Percentiles rank a stretch among this genome's conserved stretches.
Evolutionary conservation across 345 rosid genomes (phyloP).

Genomic region (Pugionium dolabratum): DNA sequence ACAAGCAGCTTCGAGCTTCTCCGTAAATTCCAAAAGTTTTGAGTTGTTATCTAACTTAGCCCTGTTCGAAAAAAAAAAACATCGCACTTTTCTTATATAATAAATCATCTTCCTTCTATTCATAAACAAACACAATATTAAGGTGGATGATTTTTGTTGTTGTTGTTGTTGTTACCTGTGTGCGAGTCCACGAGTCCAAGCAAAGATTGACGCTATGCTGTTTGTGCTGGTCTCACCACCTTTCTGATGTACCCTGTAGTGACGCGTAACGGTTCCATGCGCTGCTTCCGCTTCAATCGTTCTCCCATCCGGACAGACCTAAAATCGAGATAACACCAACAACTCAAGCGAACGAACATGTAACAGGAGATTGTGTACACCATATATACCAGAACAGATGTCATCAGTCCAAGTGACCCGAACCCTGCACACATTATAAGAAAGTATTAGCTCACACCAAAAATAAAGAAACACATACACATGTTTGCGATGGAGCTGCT

Average conservation of each 20-base stretch:
- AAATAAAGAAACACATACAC: background rate
- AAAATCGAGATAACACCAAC: conserved; percentile 24
- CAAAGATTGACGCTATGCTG: conserved; percentile 98
- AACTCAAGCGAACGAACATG: conserved; percentile 3
- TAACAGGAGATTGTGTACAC: conserved; percentile 1
- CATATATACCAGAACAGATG: conserved; percentile 78
- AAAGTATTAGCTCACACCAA: background rate
- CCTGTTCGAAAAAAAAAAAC: conserved; percentile 41
- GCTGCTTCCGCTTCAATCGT: conserved; percentile 99
- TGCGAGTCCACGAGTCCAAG: conserved; percentile 97
- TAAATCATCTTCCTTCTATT: background rate
- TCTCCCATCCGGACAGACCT: conserved; percentile 99
- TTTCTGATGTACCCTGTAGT: conserved; percentile 96
- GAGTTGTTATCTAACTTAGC: conserved; percentile 90
- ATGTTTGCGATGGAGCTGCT: too few species aligned
- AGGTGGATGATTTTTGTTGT: background rate
- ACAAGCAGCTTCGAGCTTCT: conserved; percentile 96
- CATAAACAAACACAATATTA: background rate
- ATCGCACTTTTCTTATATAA: background rate
- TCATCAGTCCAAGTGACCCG: conserved; percentile 99
- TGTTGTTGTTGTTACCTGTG: conserved; percentile 59
- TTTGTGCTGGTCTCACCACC: conserved; percentile 99
- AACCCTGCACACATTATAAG: conserved; percentile 55
- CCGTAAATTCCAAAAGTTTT: conserved; percentile 71
- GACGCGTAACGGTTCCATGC: conserved; percentile 96